Percentiles rank a stretch among this genome's conserved stretches.
phyloP scores from a whole-genome alignment of 2,329 filamentous ascomycete genomes.

The Clathrospora elynae region DNA sequence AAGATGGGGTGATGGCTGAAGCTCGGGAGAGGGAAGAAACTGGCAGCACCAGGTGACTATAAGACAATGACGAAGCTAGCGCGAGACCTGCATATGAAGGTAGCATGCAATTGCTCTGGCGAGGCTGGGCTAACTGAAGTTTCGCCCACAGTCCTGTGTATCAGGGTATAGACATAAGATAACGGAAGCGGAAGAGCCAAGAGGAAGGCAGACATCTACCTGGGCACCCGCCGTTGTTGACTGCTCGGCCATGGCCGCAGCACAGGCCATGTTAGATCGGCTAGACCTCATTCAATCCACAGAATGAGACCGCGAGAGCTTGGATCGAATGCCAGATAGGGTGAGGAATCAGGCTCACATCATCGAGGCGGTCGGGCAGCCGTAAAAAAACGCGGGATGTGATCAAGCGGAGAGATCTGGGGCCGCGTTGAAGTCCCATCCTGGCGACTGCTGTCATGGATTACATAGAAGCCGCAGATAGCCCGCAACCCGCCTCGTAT shows the following conservation, averaged over 20 bases:
- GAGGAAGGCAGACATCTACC: slow-evolving; percentile 22
- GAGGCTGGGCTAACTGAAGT: slow-evolving; percentile 34
- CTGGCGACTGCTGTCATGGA: slow-evolving; percentile 36
- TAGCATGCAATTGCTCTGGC: slow-evolving; percentile 29
- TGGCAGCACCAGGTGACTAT: slow-evolving; percentile 36
- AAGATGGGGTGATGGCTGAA: slow-evolving; percentile 32
- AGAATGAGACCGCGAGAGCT: slow-evolving; percentile 21
- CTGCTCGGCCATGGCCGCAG: slow-evolving; percentile 22
- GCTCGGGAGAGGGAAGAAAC: slow-evolving; percentile 23
- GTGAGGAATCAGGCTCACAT: slow-evolving; percentile 32
- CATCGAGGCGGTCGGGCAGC: slow-evolving; percentile 22
- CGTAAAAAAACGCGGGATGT: slow-evolving; percentile 18
- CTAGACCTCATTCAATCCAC: slow-evolving; percentile 28
- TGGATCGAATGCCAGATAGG: slow-evolving; percentile 26
- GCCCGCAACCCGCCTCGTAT: slow-evolving; percentile 28
- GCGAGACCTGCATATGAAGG: slow-evolving; percentile 28
- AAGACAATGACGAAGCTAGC: slow-evolving; percentile 26
- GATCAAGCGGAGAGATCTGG: slow-evolving; percentile 26
- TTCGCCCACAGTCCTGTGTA: slow-evolving; percentile 30
- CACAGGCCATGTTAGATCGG: slow-evolving; percentile 21
- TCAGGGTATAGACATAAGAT: slow-evolving; percentile 33
- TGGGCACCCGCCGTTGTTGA: slow-evolving; percentile 14
- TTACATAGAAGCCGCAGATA: slow-evolving; percentile 23
- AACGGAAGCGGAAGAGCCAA: slow-evolving; percentile 31
- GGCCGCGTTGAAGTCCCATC: slow-evolving; percentile 22